Evolutionary conservation across 768 basidiomycete species (phyloP), one percentile per base, ranked within the genome.

Genomic region (Gymnopilus junonius): DNA sequence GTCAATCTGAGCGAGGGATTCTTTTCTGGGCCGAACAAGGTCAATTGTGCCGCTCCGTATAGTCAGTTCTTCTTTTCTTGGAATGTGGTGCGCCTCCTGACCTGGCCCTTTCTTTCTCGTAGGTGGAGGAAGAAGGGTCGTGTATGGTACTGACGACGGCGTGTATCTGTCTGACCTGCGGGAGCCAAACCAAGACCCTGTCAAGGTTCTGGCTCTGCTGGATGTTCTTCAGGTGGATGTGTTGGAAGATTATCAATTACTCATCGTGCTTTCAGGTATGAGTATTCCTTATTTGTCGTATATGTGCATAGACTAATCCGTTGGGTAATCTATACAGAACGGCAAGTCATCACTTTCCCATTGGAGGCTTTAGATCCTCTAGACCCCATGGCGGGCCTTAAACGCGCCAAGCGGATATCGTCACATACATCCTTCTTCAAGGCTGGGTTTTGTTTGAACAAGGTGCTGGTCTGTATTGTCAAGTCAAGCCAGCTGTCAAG

Each of bases 361-460:
- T 81, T 99, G 14, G 97, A 99, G 23, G 91, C 94, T 6, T 81
- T 99, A 42, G 94, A 97, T 69, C 89, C 91, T 1, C 85, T 87
- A 69, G 97, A 99, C 71, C 95, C 97, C 0, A 86, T 91, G 75
- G 90, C 93, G 2, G 95, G 95, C 1, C 77, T 97, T 62, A 97
- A 95, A 76, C 89, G 96, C 11, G 96, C 94, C 1, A 97, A 97
- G 77, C 87, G 94, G 61, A 95, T 99, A 71, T 93, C 97, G 0
- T 92, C 94, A 0, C 96, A 98, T 74, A 99, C 95, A 0, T 91
- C 94, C 2, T 99, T 99, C 80, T 99, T 99, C 86, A 99, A 99
- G 76, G 91, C 94, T 8, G 97, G 97, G 0, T 85, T 90, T 45
- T 99, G 97, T 73, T 82, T 99, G 25, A 94, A 93, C 37, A 87